phyloP scores from a whole-genome alignment of 768 basidiomycete genomes.

The Amanita subjunquillea region DNA sequence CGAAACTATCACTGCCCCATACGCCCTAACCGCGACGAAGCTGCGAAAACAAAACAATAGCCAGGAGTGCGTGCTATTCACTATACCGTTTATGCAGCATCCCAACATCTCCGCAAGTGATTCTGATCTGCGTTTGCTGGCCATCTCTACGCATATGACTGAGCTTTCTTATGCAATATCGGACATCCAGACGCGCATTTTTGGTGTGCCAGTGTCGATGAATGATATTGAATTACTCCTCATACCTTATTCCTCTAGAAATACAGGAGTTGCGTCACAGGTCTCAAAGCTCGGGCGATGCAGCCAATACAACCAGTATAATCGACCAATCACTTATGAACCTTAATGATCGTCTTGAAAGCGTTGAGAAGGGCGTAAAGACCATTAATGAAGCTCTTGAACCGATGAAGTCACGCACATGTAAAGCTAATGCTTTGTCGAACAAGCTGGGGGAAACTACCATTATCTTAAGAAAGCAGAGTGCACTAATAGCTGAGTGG shows the following conservation, averaged over 20 bases:
- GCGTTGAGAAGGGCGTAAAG: constrained; percentile 63
- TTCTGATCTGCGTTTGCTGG: constrained; percentile 69
- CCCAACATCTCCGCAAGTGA: constrained; percentile 10
- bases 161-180: constrained; percentile 81
- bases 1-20: constrained; percentile 55
- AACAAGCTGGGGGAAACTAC: constrained; percentile 30
- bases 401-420: constrained; percentile 40
- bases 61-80: constrained; percentile 49
- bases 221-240: constrained; percentile 1
- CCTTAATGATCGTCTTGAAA: constrained; percentile 71
- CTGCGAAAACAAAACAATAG: constrained; percentile 43
- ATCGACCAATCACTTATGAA: constrained; percentile 77
- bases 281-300: constrained; percentile 53
- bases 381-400: constrained; percentile 55
- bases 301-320: constrained; percentile 47
- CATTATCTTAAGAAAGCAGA: constrained; percentile 62
- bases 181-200: constrained; percentile 86
- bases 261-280: constrained; percentile 91
- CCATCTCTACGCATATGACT: constrained; percentile 78
- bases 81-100: constrained; percentile 6
- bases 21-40: constrained; percentile 27
- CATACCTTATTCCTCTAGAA: constrained; percentile 34
- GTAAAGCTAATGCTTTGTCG: constrained; percentile 32
- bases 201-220: constrained; percentile 41
- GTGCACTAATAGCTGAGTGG: constrained; percentile 69